Evolutionary conservation across 495 filamentous ascomycete species (phyloP).

Genomic region (Thermothielavioides terrestris): DNA sequence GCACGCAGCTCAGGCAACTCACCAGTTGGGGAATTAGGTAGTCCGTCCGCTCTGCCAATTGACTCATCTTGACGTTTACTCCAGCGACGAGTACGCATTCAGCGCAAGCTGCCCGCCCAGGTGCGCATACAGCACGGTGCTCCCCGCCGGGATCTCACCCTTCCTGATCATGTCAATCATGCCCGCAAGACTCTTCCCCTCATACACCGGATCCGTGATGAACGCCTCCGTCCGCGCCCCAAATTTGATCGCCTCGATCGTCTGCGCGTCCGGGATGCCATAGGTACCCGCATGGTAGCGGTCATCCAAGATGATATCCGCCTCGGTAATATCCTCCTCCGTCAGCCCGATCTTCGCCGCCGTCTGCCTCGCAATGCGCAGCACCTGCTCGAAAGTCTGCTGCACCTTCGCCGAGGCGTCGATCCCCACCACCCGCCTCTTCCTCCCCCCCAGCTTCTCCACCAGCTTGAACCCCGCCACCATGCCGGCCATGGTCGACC

Average conservation of each 20-base stretch:
- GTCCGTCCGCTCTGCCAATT: too few relatives aligned
- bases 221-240: conserved; percentile 54
- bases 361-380: conserved; percentile 52
- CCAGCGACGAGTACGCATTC: conserved; percentile 43
- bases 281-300: conserved; percentile 53
- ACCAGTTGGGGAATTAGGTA: too few relatives aligned
- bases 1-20: too few relatives aligned
- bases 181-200: conserved; percentile 58
- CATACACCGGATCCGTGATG: conserved; percentile 61
- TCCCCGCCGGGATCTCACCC: conserved; percentile 43
- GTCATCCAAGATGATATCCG: conserved; percentile 52
- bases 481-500: conserved; percentile 55
- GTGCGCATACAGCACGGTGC: conserved; percentile 57
- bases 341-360: conserved; percentile 47
- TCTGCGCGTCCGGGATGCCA: conserved; percentile 49
- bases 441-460: conserved; percentile 32
- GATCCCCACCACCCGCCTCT: conserved; percentile 49
- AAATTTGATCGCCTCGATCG: conserved; percentile 53
- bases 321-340: conserved; percentile 46
- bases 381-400: conserved; percentile 48
- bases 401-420: conserved; percentile 51
- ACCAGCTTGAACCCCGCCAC: conserved; percentile 54
- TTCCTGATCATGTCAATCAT: conserved; percentile 54
- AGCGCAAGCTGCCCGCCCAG: conserved; percentile 54
- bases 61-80: not conserved